phyloP scores from a whole-genome alignment of 768 basidiomycete genomes.

The Cyclocybe aegerita region DNA sequence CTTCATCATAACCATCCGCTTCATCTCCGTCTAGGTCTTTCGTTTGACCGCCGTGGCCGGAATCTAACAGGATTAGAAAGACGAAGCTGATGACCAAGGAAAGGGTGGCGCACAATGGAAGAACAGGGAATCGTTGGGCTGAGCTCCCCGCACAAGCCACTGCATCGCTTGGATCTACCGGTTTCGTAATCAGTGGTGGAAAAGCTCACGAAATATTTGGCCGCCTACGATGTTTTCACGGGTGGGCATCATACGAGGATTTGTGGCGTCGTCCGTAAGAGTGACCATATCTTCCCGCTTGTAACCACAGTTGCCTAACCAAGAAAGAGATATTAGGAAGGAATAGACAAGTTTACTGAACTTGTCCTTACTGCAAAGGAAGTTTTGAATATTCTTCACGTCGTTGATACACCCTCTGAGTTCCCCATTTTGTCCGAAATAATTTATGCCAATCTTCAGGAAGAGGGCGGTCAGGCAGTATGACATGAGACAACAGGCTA shows the following conservation, averaged over 20 bases:
- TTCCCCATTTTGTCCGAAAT: constrained; percentile 63
- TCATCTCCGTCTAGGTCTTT: constrained; percentile 84
- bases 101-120: constrained; percentile 68
- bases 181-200: background rate
- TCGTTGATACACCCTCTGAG: constrained; percentile 92
- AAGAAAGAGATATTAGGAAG: background rate
- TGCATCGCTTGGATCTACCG: constrained; percentile 66
- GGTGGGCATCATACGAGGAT: constrained; percentile 71
- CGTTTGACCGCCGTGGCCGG: constrained; percentile 93
- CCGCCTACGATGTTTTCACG: constrained; percentile 70
- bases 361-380: constrained; percentile 61
- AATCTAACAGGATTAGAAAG: constrained; percentile 46
- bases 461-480: background rate
- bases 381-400: constrained; percentile 75
- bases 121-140: constrained; percentile 83
- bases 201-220: background rate
- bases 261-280: constrained; percentile 72
- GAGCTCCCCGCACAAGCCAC: constrained; percentile 86
- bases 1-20: constrained; percentile 82
- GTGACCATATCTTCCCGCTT: constrained; percentile 79
- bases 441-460: constrained; percentile 85
- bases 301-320: constrained; percentile 62
- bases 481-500: background rate
- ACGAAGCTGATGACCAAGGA: background rate
- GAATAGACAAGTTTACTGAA: background rate